Evolutionary conservation across 345 rosid genomes (phyloP), one percentile per base, ranked within the genome.

Genomic region (Camelina laxa): DNA sequence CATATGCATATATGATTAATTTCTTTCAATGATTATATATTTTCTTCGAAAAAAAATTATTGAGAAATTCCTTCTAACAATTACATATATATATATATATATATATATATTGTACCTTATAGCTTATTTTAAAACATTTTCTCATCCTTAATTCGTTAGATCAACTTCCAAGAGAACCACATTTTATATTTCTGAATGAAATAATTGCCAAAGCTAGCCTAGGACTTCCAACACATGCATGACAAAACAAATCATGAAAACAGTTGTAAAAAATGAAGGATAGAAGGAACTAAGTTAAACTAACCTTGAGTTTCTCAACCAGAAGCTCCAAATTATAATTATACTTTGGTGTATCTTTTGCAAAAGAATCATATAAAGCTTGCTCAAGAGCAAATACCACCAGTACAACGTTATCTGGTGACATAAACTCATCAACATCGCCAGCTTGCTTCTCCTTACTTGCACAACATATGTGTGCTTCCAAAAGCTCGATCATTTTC

Each of bases 371-470:
- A 74, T 88, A 87, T 6, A 87, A 79, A 10, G 77, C 91, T 75
- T 83, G 68, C 85, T 89, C 98, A 57, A 93, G 91, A 57, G 87
- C 85, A 72, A 58, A 36, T 41, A 88, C 84, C 5, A 87, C 80
- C 51, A 72, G 75, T 75, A 87, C 82, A 60, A 83, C 95, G 74
- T 82, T 85, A 84, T 89, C 84, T 27, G 92, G 94, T 92, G 92
- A 89, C 65, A 72, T 38, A 75, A 82, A 84, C 39, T 31, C 35
- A 22, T 31, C 35, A 22, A 4, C 15, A 50, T 39, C 69, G 21
- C 14, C 15, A 59, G 69, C 82, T 45, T 70, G 42, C 21, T 75
- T 75, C 36, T 64, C 45, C 59, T 75, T 82, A 63, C 85, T 77
- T 66, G 85, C 42, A 54, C 55, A 67, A 76, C 90, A 90, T 54